These are phyloP conservation scores for Claviceps fusiformis DNA, from an alignment of 2,329 filamentous ascomycete genomes.

Conservation along the genomic window DNA sequence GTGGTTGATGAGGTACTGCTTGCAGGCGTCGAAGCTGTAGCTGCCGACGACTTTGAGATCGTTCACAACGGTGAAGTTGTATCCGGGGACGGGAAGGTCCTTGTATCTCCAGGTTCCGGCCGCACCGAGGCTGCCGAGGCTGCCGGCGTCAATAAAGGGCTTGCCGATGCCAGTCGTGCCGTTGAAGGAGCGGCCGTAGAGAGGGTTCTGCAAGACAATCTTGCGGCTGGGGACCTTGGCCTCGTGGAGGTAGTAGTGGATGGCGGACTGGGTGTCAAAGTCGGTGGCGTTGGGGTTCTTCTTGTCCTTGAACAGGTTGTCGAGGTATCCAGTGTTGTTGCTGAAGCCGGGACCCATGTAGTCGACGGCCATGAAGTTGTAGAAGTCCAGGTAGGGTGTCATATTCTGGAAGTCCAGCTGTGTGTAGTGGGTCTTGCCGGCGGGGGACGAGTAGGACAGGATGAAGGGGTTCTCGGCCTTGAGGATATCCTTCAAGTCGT, in stretches of 20 bases:
- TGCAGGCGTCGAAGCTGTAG: conserved; percentile 53
- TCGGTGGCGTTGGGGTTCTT: conserved; percentile 45
- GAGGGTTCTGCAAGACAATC: conserved; percentile 61
- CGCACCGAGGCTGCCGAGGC: conserved; percentile 34
- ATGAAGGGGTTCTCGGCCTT: conserved; percentile 31
- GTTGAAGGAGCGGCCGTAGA: conserved; percentile 64
- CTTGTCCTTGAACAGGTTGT: conserved; percentile 49
- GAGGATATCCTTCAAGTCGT: conserved; percentile 24
- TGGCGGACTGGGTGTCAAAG: conserved; percentile 52
- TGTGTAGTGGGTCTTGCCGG: conserved; percentile 33
- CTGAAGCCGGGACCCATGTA: conserved; percentile 55
- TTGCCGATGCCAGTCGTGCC: conserved; percentile 53
- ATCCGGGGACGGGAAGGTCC: conserved; percentile 46
- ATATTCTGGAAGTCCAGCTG: conserved; percentile 37
- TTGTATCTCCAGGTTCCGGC: conserved; percentile 61
- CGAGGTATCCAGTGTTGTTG: conserved; percentile 46
- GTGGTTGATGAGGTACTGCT: conserved; percentile 54
- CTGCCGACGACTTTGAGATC: conserved; percentile 45
- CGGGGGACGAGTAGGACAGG: conserved; percentile 36
- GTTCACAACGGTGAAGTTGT: conserved; percentile 33
- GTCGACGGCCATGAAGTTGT: conserved; percentile 56
- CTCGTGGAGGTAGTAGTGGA: conserved; percentile 35
- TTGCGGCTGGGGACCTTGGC: conserved; percentile 45
- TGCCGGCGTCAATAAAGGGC: conserved; percentile 48
- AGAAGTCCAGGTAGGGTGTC: conserved; percentile 42